Base-by-base conservation (phyloP, 192 early-diverging fungal species). In the Podila horticola region DNA sequence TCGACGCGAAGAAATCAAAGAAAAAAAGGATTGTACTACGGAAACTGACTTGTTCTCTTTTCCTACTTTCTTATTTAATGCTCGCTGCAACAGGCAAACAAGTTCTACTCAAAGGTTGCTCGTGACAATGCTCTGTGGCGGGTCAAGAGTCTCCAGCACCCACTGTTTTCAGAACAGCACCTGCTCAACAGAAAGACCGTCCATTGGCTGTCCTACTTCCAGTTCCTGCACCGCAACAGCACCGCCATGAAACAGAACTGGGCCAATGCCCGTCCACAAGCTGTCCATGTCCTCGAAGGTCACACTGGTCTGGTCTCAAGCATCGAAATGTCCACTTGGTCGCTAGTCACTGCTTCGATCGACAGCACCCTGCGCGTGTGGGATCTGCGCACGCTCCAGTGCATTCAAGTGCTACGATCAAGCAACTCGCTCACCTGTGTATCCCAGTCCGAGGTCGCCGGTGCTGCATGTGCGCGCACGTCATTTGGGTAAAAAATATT, bases 321-420 rank as follows among this genome's bases (percentile, higher is more conserved):
- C 41, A 29, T 79, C 2, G 75, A 79, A 41, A 79, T 72, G 69
- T 79, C 75, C 5, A 67, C 72, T 20, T 79, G 88, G 19, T 83
- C 85, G 1, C 59, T 93, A 2, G 88, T 92, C 0, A 90, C 93
- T 0, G 88, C 91, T 15, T 92, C 92, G 2, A 75, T 90, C 29
- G 93, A 94, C 84, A 88, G 87, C 28, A 91, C 91, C 19, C 86
- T 91, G 24, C 88, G 91, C 8, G 84, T 91, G 49, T 94, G 93
- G 93, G 90, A 94, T 36, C 71, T 93, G 51, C 66, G 86, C 28
- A 85, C 79, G 28, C 62, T 88, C 15, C 81, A 87, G 57, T 91
- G 88, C 30, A 68, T 90, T 24, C 75, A 66, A 9, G 75, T 79
- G 19, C 59, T 79, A 19, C 75, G 41, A 15, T 61, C 75, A 3